Conservation (phyloP, 805 yeast genomes). For the Lipomyces sp. region DNA sequence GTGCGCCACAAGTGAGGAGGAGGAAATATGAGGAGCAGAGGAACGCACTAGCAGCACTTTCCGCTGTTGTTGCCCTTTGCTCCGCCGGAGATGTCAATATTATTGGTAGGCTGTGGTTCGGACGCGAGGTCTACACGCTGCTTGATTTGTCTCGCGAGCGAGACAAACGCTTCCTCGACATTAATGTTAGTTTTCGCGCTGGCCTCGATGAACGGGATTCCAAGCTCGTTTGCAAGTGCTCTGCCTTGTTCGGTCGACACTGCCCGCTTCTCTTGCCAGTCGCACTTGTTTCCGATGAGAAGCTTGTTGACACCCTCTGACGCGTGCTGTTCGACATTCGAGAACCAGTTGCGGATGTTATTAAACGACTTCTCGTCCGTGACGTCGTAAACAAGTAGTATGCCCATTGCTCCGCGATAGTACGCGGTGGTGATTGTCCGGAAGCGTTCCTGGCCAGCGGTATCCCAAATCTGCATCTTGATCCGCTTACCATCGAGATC, state of each 20-base stretch:
- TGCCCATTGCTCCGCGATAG: conserved; percentile 98
- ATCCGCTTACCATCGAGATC: conserved; percentile 90
- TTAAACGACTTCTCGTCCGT: conserved; percentile 95
- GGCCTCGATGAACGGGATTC: conserved; percentile 90
- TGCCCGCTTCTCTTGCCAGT: conserved; percentile 73
- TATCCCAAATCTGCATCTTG: conserved; percentile 97
- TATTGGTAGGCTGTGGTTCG: conserved; percentile 31
- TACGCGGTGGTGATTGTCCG: conserved; percentile 97
- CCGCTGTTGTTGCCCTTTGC: conserved; percentile 30
- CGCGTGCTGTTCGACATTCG: conserved; percentile 94
- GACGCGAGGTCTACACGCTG: conserved; percentile 54
- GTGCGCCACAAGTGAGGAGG: not conserved
- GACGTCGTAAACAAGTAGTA: conserved; percentile 93
- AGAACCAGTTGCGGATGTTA: conserved; percentile 91
- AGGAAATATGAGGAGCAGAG: not conserved
- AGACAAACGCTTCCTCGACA: conserved; percentile 88
- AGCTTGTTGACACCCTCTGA: conserved; percentile 92
- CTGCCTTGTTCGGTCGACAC: conserved; percentile 90
- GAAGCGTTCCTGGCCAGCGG: conserved; percentile 98
- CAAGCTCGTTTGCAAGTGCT: conserved; percentile 77
- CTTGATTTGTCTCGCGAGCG: conserved; percentile 54
- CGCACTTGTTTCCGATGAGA: conserved; percentile 90
- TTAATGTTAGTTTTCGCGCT: conserved; percentile 91
- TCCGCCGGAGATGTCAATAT: conserved; percentile 35
- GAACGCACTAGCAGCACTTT: conserved; percentile 35